Conservation (phyloP, 2,329 filamentous ascomycete genomes). For the Parascedosporium putredinis region DNA sequence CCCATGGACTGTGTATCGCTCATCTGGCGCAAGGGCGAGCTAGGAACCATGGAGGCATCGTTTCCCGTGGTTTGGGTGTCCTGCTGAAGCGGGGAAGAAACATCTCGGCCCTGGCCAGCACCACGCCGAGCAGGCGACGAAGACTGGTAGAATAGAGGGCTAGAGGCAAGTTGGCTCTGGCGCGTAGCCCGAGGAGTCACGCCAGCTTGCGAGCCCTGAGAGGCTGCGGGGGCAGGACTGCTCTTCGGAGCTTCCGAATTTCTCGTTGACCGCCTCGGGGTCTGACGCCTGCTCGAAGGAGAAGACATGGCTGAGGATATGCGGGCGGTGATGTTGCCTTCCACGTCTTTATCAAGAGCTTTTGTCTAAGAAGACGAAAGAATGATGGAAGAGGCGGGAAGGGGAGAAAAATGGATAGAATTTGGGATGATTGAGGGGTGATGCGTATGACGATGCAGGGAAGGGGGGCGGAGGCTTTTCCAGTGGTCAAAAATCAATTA, state of each 20-base stretch:
- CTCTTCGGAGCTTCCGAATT: conserved; percentile 27
- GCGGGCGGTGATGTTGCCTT: background rate
- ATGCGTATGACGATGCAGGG: conserved; percentile 1
- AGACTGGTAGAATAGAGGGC: conserved; percentile 65
- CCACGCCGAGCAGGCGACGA: conserved; percentile 27
- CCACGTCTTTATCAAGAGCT: background rate
- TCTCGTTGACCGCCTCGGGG: conserved; percentile 26
- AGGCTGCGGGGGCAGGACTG: conserved; percentile 27
- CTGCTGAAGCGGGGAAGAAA: conserved; percentile 45
- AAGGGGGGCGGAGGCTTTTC: background rate
- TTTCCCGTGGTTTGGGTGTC: conserved; percentile 40
- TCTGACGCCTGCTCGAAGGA: conserved; percentile 34
- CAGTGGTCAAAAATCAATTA: conserved; percentile 11
- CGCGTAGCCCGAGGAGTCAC: conserved; percentile 36
- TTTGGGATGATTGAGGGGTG: background rate
- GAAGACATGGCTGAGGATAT: conserved; percentile 29
- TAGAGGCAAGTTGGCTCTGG: conserved; percentile 53
- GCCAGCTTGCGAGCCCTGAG: conserved; percentile 17
- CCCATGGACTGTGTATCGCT: conserved; percentile 43
- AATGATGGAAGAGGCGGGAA: background rate
- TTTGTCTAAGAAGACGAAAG: background rate
- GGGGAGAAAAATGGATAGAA: background rate
- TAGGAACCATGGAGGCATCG: conserved; percentile 31
- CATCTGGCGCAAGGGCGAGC: conserved; percentile 50
- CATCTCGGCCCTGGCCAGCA: conserved; percentile 22